These are phyloP conservation scores for Arthroderma sp. DNA, from an alignment of 2,329 filamentous ascomycete species.

Conservation along the genomic window DNA sequence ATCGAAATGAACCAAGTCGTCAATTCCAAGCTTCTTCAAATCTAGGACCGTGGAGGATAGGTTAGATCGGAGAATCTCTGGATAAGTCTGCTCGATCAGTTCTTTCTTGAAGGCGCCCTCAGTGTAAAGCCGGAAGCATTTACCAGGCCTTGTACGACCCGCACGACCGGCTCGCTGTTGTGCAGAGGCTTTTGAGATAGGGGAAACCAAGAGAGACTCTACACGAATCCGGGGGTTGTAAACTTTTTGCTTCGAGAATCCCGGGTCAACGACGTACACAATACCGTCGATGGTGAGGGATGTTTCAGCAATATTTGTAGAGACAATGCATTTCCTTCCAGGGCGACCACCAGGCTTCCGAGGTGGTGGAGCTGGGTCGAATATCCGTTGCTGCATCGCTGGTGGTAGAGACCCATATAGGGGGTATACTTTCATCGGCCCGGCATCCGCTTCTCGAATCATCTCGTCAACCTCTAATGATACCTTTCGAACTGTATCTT, in stretches of 20 bases:
- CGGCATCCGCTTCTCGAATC: constrained; percentile 77
- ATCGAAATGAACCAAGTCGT: constrained; percentile 95
- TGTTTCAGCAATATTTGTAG: constrained; percentile 97
- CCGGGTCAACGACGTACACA: constrained; percentile 97
- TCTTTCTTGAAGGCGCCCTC: constrained; percentile 95
- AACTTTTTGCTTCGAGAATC: constrained; percentile 98
- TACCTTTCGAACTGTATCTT: constrained; percentile 90
- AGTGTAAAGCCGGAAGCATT: constrained; percentile 95
- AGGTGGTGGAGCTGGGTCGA: constrained; percentile 71
- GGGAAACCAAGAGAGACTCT: constrained; percentile 91
- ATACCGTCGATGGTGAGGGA: constrained; percentile 97
- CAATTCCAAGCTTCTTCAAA: constrained; percentile 89
- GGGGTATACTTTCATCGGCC: constrained; percentile 79
- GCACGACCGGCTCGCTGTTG: constrained; percentile 98
- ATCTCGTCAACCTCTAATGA: constrained; percentile 82
- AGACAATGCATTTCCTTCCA: constrained; percentile 86
- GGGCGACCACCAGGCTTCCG: constrained; percentile 63
- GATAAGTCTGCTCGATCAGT: constrained; percentile 92
- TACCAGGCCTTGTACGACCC: constrained; percentile 93
- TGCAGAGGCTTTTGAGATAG: constrained; percentile 93
- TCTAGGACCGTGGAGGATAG: constrained; percentile 89
- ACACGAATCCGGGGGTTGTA: constrained; percentile 96
- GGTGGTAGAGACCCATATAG: constrained; percentile 90
- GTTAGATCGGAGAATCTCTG: constrained; percentile 89
- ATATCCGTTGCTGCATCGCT: constrained; percentile 86